A percentile compares a stretch with the other conserved stretches of the same genome.
phyloP scores from a whole-genome alignment of 495 filamentous ascomycete species.

The Trichoderma erinaceum region DNA sequence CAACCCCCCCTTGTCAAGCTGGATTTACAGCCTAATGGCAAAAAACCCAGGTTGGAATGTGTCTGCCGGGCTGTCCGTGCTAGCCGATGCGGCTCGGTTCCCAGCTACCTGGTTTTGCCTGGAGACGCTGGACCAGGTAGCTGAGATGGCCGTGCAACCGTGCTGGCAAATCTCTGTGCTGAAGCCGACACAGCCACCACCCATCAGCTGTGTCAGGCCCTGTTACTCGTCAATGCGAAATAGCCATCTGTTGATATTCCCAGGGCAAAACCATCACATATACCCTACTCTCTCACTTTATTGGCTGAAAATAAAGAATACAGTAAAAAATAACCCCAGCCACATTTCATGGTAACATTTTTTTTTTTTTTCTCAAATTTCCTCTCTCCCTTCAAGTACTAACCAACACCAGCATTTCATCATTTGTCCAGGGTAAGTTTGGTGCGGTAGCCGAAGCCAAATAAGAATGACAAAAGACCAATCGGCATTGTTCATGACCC shows the following conservation, averaged over 20 bases:
- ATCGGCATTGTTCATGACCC: neutral
- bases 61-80: constrained; percentile 12
- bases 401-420: too few relatives aligned
- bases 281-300: neutral
- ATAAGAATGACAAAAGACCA: neutral
- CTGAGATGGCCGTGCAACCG: neutral
- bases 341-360: neutral
- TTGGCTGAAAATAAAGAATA: neutral
- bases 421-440: neutral
- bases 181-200: neutral
- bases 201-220: neutral
- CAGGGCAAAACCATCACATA: neutral
- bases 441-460: neutral
- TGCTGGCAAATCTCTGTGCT: neutral
- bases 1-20: constrained; percentile 3
- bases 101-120: constrained; percentile 10
- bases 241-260: neutral
- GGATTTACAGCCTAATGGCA: neutral
- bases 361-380: neutral
- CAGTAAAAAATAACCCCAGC: neutral
- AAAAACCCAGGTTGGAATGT: constrained; percentile 7
- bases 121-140: neutral
- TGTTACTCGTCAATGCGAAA: neutral
- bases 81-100: constrained; percentile 14
- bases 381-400: too few relatives aligned